phyloP scores from a whole-genome alignment of 2,329 filamentous ascomycete species.

The Rhytidhysteron rufulum region DNA sequence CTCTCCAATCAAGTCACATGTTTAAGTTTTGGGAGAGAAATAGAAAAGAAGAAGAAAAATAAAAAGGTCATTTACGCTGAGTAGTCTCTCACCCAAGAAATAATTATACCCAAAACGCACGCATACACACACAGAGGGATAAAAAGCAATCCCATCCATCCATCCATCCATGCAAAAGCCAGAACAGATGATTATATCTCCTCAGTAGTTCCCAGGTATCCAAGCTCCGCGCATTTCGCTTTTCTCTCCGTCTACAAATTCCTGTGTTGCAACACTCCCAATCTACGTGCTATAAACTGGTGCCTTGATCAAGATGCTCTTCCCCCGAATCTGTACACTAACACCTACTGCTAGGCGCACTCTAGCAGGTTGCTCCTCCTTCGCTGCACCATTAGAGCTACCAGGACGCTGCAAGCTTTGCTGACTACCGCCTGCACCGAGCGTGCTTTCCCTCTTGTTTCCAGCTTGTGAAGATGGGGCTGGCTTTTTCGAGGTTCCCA shows the following conservation, averaged over 20 bases:
- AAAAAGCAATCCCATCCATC: neutral
- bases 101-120: no score
- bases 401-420: constrained; percentile 33
- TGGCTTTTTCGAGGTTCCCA: constrained; percentile 38
- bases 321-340: constrained; percentile 46
- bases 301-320: constrained; percentile 47
- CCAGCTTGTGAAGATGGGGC: constrained; percentile 27
- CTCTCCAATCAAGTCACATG: neutral
- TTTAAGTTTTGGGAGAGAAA: neutral
- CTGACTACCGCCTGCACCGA: constrained; percentile 34
- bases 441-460: constrained; percentile 38
- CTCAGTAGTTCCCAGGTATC: neutral
- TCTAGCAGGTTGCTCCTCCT: constrained; percentile 39
- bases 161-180: neutral
- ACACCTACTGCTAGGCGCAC: constrained; percentile 48
- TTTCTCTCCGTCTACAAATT: neutral
- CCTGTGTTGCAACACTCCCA: no score
- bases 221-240: neutral
- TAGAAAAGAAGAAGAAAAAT: neutral
- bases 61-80: neutral
- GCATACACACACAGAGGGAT: neutral
- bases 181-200: neutral
- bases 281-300: constrained; percentile 41
- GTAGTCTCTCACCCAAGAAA: no score
- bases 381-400: constrained; percentile 35